Conservation (phyloP, 148 eudicot genomes). For the Bassia scoparia region DNA sequence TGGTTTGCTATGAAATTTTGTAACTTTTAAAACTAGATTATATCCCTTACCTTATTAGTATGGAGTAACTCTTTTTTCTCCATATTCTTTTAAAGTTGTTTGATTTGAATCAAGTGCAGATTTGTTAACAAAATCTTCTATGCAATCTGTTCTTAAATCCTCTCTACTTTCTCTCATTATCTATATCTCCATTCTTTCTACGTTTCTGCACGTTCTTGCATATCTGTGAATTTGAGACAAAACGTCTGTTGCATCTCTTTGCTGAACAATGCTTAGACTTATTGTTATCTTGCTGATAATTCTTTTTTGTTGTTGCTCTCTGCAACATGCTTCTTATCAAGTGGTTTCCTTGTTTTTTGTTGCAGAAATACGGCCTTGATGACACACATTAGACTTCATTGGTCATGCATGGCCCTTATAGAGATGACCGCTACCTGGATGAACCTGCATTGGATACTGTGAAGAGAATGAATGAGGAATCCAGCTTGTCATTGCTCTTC, state of each 20-base stretch:
- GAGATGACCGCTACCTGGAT: slow-evolving; percentile 76
- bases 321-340: background rate
- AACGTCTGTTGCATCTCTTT: background rate
- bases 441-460: slow-evolving; percentile 94
- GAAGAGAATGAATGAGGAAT: slow-evolving; percentile 73
- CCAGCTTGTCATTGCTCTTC: background rate
- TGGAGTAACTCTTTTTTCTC: too few species aligned
- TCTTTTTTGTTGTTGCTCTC: background rate
- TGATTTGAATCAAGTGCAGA: too few species aligned
- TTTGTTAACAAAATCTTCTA: too few species aligned
- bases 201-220: background rate
- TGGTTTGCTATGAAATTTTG: too few species aligned
- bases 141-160: background rate
- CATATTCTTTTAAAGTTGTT: too few species aligned
- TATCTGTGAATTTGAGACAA: background rate
- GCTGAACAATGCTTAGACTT: background rate
- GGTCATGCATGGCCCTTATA: slow-evolving; percentile 89
- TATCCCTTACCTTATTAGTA: too few species aligned
- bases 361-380: slow-evolving; percentile 88
- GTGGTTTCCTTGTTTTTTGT: slow-evolving; percentile 1
- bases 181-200: background rate
- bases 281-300: background rate
- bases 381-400: slow-evolving; percentile 86
- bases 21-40: too few species aligned
- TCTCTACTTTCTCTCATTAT: background rate